Percentiles rank a stretch among this genome's conserved stretches.
Conservation (phyloP, 345 rosid species). For the Mallotus nudiflorus region DNA sequence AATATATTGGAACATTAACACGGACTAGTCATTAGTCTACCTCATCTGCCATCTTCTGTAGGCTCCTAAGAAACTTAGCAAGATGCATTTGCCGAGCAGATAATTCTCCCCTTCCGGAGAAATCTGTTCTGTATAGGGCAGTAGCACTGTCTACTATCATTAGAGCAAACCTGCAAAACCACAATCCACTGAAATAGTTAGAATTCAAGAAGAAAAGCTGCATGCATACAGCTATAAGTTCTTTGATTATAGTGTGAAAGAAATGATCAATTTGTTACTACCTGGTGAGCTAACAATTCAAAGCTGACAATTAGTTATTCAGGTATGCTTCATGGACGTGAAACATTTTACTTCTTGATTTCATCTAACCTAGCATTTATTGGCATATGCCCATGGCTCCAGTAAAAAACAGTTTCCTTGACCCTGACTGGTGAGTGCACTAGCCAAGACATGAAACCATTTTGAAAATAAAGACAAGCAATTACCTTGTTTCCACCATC, state of each 20-base stretch:
- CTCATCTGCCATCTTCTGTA: conserved; percentile 97
- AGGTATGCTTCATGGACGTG: no score
- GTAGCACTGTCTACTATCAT: conserved; percentile 98
- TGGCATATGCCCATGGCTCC: no score
- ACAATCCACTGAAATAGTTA: not conserved
- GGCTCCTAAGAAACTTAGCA: conserved; percentile 92
- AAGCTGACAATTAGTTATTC: no score
- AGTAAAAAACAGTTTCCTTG: not conserved
- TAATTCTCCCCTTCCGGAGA: conserved; percentile 92
- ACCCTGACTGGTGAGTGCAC: not conserved
- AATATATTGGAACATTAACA: not conserved
- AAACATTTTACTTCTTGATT: no score
- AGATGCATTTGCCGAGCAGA: conserved; percentile 99
- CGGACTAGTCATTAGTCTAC: conserved; percentile 25
- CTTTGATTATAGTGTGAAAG: no score
- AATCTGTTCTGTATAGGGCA: conserved; percentile 92
- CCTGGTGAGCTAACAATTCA: no score
- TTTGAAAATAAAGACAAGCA: conserved; percentile 2
- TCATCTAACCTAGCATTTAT: no score
- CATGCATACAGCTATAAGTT: not conserved
- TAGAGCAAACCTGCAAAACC: conserved; percentile 68
- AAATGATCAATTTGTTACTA: no score
- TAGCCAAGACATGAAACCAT: not conserved
- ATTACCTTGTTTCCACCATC: conserved; percentile 95
- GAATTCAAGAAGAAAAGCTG: not conserved